A percentile compares a stretch with the other conserved stretches of the same genome.
Conservation (phyloP, 352 stramenopile genomes). For the Pythium insidiosum region DNA sequence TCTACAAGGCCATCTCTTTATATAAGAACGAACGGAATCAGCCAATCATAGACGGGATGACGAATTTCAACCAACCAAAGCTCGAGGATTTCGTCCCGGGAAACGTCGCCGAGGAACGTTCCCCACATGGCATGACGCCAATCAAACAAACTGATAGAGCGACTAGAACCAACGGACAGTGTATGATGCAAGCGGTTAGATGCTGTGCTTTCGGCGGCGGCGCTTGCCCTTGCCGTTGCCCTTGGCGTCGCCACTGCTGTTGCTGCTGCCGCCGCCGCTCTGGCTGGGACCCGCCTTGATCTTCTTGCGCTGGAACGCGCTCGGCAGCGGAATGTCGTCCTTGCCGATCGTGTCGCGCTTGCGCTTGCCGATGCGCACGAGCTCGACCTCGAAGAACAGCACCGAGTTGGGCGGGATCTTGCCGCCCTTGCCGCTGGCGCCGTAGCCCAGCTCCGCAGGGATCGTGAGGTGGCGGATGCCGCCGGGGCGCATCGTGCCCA, state of each 20-base stretch:
- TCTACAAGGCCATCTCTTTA: too few species aligned
- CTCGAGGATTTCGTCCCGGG: neutral
- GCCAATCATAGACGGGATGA: conserved; percentile 16
- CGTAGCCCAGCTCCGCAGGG: conserved; percentile 56
- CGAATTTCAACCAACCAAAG: conserved; percentile 9
- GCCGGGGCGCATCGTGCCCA: conserved; percentile 63
- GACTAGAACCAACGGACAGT: too few species aligned
- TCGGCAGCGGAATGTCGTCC: conserved; percentile 63
- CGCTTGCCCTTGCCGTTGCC: conserved; percentile 27
- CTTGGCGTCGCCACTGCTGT: conserved; percentile 19
- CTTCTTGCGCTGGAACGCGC: conserved; percentile 61
- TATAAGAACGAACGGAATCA: too few species aligned
- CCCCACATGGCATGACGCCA: too few species aligned
- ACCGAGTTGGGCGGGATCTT: conserved; percentile 77
- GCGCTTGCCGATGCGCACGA: conserved; percentile 68
- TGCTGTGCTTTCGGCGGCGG: conserved; percentile 23
- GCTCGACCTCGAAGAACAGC: conserved; percentile 73
- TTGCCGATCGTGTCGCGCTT: conserved; percentile 48
- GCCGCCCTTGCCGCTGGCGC: conserved; percentile 45
- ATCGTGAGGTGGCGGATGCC: conserved; percentile 56
- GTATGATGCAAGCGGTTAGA: too few species aligned
- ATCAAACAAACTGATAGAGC: too few species aligned
- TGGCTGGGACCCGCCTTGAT: conserved; percentile 26
- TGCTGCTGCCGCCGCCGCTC: neutral
- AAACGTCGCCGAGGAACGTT: conserved; percentile 21